A percentile compares a stretch with the other conserved stretches of the same genome.
Conservation (phyloP, 106 monocot species). For the Amphibolis antarctica region DNA sequence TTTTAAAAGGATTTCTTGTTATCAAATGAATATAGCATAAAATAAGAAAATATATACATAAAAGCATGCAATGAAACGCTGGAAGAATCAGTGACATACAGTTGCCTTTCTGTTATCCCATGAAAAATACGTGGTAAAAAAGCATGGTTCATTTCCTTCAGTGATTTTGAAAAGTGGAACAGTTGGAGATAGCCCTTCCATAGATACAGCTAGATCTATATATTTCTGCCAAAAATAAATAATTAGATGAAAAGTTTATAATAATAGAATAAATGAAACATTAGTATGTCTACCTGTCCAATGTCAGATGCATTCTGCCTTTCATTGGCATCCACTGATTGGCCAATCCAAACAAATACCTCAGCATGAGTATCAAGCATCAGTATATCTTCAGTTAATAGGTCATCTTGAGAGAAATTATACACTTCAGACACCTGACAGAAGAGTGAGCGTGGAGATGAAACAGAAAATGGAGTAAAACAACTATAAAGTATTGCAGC, state of each 20-base stretch:
- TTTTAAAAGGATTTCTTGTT: no score
- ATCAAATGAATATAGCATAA: neutral
- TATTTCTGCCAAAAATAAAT: slow-evolving; percentile 48
- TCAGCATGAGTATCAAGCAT: slow-evolving; percentile 74
- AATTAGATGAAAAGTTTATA: slow-evolving; percentile 2
- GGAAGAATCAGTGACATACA: slow-evolving; percentile 28
- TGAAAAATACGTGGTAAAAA: slow-evolving; percentile 72
- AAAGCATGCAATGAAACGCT: neutral
- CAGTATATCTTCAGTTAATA: slow-evolving; percentile 75
- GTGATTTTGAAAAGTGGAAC: slow-evolving; percentile 76
- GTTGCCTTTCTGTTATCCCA: slow-evolving; percentile 63
- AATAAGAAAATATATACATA: neutral
- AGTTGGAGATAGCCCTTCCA: slow-evolving; percentile 60
- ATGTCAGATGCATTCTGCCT: slow-evolving; percentile 65
- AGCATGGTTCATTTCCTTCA: slow-evolving; percentile 88
- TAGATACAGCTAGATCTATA: slow-evolving; percentile 44
- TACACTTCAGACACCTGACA: slow-evolving; percentile 51
- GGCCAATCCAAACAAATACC: slow-evolving; percentile 88
- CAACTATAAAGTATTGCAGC: neutral
- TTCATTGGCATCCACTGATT: slow-evolving; percentile 60
- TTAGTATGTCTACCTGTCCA: slow-evolving; percentile 27
- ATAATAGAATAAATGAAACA: neutral
- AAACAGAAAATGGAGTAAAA: neutral
- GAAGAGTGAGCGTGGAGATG: neutral
- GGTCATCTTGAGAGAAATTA: slow-evolving; percentile 82